These are phyloP conservation scores for Reutealis trisperma DNA, from an alignment of 345 rosid genomes.

Conservation along the genomic window DNA sequence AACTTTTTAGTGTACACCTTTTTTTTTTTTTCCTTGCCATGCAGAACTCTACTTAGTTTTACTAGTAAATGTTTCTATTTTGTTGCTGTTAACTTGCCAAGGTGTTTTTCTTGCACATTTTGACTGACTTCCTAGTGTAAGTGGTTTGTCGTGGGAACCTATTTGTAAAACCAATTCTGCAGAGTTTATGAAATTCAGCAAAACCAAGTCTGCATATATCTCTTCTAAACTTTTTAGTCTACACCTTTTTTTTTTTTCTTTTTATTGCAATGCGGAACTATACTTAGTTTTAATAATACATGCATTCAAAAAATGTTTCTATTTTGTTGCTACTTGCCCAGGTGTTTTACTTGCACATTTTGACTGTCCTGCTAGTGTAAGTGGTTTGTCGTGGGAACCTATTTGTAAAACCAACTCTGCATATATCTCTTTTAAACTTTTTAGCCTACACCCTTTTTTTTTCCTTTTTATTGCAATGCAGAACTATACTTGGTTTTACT, in stretches of 20 bases:
- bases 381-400: not conserved
- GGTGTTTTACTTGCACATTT: not conserved
- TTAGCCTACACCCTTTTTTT: not conserved
- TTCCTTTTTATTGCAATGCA: not conserved
- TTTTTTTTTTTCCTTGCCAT: not conserved
- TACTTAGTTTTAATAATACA: not conserved
- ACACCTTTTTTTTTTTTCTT: not conserved
- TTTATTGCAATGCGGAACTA: not conserved
- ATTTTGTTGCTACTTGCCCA: not conserved
- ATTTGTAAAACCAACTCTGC: not conserved
- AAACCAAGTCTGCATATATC: not conserved
- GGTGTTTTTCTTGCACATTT: not conserved
- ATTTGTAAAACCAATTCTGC: not conserved
- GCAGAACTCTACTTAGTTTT: too few relatives aligned
- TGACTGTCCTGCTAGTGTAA: not conserved
- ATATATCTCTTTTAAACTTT: too few relatives aligned
- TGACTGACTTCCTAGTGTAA: not conserved
- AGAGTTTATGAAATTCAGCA: not conserved
- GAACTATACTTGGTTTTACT: not conserved
- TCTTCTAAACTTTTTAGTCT: not conserved
- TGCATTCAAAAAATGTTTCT: too few relatives aligned
- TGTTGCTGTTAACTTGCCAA: not conserved
- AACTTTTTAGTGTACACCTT: not conserved
- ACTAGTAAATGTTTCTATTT: not conserved
- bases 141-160: not conserved